Base-by-base conservation (phyloP, 164 flowering plant genomes). In the Euptelea pleiosperma region DNA sequence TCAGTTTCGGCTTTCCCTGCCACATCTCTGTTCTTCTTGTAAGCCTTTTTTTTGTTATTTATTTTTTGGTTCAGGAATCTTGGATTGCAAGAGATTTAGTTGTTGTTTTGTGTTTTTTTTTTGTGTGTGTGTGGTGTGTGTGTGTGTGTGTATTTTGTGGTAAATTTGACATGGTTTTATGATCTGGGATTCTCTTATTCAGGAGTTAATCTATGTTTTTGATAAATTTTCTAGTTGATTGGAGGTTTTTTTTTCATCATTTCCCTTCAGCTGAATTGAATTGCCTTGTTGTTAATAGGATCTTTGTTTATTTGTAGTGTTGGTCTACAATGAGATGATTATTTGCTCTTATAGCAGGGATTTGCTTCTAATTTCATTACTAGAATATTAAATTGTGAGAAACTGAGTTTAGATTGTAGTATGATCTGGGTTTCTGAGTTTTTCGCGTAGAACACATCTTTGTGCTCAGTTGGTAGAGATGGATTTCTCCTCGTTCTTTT, bases 1-100 rank as follows among this genome's bases (percentile, higher is more conserved):
- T 65, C 70, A 50, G 52, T 67, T 74, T 72, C 70, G 40, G 56
- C 46, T 55, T 61, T 29, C 63, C 67, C 49, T 63, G 72, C 60
- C 51, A 59, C 34, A 39, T 18, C 55, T 51, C 54, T 64, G 30
- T 31, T 40, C 52, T 60, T 43, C 59, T 65, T 43, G 73, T 63
- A 67, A 60, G 74, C 55, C 36, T 57, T 56, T 57, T 49, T 21
- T 35, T 30, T 36, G n/a, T n/a, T n/a, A n/a, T 10, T 34, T 49
- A 14, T 51, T 43, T 6, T 46, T 44, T 24, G 22, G 21, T 40
- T 24, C 28, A 36, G 31, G 54, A 31, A 60, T 57, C 60, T 30
- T 31, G 16, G 50, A 30, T 37, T 35, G 62, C 37, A 22, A 48
- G 66, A 31, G 31, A 25, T 48, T 48, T 52, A 8, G 22, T 56